Evolutionary conservation across 352 stramenopile genomes (phyloP).

Genomic region (Phytopythium mirpurense): DNA sequence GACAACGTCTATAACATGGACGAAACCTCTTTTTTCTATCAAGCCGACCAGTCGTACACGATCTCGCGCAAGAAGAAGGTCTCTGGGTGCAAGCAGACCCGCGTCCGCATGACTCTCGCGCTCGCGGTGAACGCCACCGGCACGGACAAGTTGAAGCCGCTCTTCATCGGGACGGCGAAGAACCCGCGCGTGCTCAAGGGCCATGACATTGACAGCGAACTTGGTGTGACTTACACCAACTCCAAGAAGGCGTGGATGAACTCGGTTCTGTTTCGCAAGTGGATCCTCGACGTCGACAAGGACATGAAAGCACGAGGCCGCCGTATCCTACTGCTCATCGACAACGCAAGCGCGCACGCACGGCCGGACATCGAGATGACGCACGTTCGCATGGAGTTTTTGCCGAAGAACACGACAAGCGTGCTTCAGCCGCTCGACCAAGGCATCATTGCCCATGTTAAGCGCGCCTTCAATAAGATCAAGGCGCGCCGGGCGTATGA

Average conservation of each 20-base stretch:
- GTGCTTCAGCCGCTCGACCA: conserved; percentile 8
- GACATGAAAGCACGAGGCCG: neutral
- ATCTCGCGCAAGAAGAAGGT: neutral
- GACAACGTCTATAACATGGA: conserved; percentile 17
- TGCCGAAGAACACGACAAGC: conserved; percentile 4
- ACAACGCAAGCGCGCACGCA: conserved; percentile 3
- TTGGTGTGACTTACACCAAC: conserved; percentile 24
- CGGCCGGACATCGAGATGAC: neutral
- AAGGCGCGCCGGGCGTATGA: neutral
- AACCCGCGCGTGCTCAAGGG: conserved; percentile 19
- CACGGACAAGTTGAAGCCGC: conserved; percentile 21
- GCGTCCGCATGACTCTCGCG: neutral
- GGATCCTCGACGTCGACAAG: neutral
- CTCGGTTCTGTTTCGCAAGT: neutral
- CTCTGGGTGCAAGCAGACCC: neutral
- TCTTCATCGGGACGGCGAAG: conserved; percentile 30
- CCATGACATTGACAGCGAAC: neutral
- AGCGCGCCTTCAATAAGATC: neutral
- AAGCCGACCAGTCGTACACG: neutral
- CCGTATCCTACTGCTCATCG: conserved; percentile 7
- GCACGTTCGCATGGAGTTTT: conserved; percentile 7
- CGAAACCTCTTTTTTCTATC: conserved; percentile 13
- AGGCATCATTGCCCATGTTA: conserved; percentile 7
- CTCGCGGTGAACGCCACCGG: conserved; percentile 23
- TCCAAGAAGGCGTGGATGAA: conserved; percentile 1